phyloP scores from a whole-genome alignment of 257 asterid genomes.

The Nicotiana attenuata region DNA sequence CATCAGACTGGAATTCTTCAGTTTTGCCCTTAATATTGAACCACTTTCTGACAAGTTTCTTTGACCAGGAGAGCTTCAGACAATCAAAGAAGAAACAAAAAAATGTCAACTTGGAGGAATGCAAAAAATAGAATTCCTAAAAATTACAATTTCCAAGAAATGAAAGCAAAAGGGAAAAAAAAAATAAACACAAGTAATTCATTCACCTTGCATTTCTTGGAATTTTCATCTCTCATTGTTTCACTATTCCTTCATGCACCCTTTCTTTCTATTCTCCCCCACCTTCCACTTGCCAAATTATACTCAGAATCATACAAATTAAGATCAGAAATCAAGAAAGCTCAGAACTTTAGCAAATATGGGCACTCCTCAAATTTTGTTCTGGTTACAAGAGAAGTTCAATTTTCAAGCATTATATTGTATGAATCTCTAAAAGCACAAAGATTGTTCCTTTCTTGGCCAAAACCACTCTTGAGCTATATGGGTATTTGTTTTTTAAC shows the following conservation, averaged over 20 bases:
- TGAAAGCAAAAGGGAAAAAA: neutral
- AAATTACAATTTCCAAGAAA: slow-evolving; percentile 12
- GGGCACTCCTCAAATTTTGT: slow-evolving; percentile 26
- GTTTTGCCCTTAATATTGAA: slow-evolving; percentile 78
- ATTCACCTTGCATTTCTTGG: slow-evolving; percentile 79
- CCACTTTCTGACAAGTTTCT: slow-evolving; percentile 75
- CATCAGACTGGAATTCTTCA: slow-evolving; percentile 66
- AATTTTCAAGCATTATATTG: slow-evolving; percentile 16
- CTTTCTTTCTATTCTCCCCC: slow-evolving; percentile 17
- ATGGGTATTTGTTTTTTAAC: neutral
- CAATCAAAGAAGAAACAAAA: slow-evolving; percentile 21
- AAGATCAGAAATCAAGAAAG: slow-evolving; percentile 6
- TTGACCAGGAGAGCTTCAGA: slow-evolving; percentile 92
- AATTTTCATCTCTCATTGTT: slow-evolving; percentile 84
- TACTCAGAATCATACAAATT: slow-evolving; percentile 6
- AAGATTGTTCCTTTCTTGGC: slow-evolving; percentile 28
- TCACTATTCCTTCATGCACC: slow-evolving; percentile 69
- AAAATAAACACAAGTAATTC: neutral
- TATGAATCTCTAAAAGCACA: slow-evolving; percentile 7
- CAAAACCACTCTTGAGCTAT: slow-evolving; percentile 16
- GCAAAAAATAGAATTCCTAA: slow-evolving; percentile 4
- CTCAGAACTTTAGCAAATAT: slow-evolving; percentile 23
- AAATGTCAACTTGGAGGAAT: slow-evolving; percentile 25
- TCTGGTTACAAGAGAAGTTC: slow-evolving; percentile 13
- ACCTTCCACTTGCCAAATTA: slow-evolving; percentile 30